Percentiles rank a stretch among this genome's conserved stretches.
phyloP scores from a whole-genome alignment of 441 rosid genomes.

The Capsella rubella region DNA sequence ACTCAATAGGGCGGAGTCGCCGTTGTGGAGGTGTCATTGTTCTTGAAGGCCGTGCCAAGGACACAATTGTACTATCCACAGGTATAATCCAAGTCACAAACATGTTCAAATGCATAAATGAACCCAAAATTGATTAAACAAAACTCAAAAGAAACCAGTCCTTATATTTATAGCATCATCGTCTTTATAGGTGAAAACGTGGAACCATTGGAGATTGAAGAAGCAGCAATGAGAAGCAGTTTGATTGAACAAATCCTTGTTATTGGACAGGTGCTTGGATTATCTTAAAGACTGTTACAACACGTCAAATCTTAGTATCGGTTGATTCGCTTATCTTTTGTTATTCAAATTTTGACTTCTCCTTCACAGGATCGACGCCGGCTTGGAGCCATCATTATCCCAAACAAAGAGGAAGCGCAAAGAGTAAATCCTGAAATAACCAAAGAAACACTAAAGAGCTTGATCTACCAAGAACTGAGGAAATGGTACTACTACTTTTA shows the following conservation, averaged over 20 bases:
- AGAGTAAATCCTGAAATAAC: slow-evolving; percentile 53
- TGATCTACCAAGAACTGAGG: slow-evolving; percentile 64
- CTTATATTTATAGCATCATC: slow-evolving; percentile 5
- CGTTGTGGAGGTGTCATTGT: slow-evolving; percentile 81
- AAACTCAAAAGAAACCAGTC: not conserved
- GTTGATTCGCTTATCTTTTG: not conserved
- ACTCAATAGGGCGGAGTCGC: slow-evolving; percentile 81
- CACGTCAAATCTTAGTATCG: not conserved
- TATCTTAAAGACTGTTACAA: not conserved
- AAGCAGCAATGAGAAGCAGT: slow-evolving; percentile 84
- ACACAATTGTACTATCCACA: slow-evolving; percentile 93
- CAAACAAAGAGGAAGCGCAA: slow-evolving; percentile 83
- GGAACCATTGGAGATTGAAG: slow-evolving; percentile 88
- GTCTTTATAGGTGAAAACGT: slow-evolving; percentile 80
- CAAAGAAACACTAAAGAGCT: slow-evolving; percentile 53
- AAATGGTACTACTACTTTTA: slow-evolving; percentile 57
- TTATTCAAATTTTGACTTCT: not conserved
- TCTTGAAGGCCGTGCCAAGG: slow-evolving; percentile 96
- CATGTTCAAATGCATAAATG: slow-evolving; percentile 5
- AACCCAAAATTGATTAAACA: not conserved
- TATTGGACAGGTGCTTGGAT: slow-evolving; percentile 75
- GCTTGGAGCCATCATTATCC: slow-evolving; percentile 84
- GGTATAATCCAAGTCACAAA: slow-evolving; percentile 52
- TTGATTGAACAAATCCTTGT: slow-evolving; percentile 86
- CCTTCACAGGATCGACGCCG: slow-evolving; percentile 82